Base-by-base conservation (phyloP, 2,329 filamentous ascomycete genomes). In the Xylariaceae sp. region DNA sequence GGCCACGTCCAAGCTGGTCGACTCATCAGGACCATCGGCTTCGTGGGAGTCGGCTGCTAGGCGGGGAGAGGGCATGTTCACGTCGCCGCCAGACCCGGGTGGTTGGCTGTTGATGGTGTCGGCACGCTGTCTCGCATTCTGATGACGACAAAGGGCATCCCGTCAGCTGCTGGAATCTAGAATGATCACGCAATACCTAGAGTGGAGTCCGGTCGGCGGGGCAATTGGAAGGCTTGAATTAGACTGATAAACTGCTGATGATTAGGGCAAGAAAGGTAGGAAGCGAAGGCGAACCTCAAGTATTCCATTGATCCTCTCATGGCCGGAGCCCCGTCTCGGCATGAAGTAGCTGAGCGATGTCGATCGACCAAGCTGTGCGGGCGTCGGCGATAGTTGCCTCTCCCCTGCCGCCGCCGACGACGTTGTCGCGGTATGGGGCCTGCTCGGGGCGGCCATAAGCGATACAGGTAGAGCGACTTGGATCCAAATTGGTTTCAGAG, bases 61-160 rank as follows among this genome's bases (percentile, higher is more conserved):
- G 27, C 39, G 52, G 11, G 54, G 55, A 27, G 58, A 55, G 46
- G 44, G 51, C 58, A 60, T 58, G 39, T 36, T 58, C 14, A 58
- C 49, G 39, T 52, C 61, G 39, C 44, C 52, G 32, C 46, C 53
- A 30, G n/a, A n/a, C n/a, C 56, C 54, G 19, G 50, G 46, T 14
- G 10, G 19, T 32, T 47, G 61, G 46, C 57, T 53, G 40, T 62
- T 64, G 67, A 75, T 73, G 40, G 61, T 66, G 57, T 71, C 63
- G 58, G 72, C 72, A 45, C 74, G 73, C 57, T 69, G 66, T 58
- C 70, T 69, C 38, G 68, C 74, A 54, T 59, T 69, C 74, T 76
- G 48, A 44, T 36, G 12, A 15, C 1, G 27, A 40, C 38, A 14
- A 12, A 36, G 7, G 42, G 27, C 39, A 47, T 51, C 48, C 22